These are phyloP conservation scores for Microstroma glucosiphilum DNA, from an alignment of 1,284 basidiomycete genomes.

Conservation along the genomic window DNA sequence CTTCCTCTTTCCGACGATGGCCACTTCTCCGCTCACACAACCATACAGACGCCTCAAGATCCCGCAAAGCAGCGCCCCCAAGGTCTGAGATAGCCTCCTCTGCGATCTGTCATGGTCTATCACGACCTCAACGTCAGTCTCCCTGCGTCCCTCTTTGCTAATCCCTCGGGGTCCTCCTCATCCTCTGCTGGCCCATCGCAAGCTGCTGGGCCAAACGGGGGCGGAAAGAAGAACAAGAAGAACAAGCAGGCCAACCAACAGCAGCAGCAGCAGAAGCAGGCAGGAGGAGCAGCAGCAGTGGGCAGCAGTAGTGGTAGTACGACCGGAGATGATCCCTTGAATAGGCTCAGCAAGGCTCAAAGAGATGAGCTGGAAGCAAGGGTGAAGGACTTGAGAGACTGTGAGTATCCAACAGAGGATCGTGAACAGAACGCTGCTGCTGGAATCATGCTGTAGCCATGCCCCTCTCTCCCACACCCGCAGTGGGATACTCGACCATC, in stretches of 20 bases:
- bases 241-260: neutral
- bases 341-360: neutral
- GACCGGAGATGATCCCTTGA: slow-evolving; percentile 1
- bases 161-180: slow-evolving; percentile 1
- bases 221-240: slow-evolving; percentile 9
- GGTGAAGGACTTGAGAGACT: slow-evolving; percentile 3
- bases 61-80: too few species aligned
- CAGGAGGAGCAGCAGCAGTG: neutral
- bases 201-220: neutral
- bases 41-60: too few species aligned
- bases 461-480: neutral
- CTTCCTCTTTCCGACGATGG: too few species aligned
- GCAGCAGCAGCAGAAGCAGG: slow-evolving; percentile 1
- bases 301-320: neutral
- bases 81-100: too few species aligned
- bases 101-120: neutral
- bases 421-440: neutral
- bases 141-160: slow-evolving; percentile 5
- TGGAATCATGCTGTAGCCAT: neutral
- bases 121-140: slow-evolving; percentile 10
- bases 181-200: neutral
- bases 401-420: neutral
- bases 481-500: slow-evolving; percentile 32
- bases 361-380: slow-evolving; percentile 4
- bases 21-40: too few species aligned